Evolutionary conservation across 495 filamentous ascomycete species (phyloP).

Genomic region (Aspergillus nanangensis): DNA sequence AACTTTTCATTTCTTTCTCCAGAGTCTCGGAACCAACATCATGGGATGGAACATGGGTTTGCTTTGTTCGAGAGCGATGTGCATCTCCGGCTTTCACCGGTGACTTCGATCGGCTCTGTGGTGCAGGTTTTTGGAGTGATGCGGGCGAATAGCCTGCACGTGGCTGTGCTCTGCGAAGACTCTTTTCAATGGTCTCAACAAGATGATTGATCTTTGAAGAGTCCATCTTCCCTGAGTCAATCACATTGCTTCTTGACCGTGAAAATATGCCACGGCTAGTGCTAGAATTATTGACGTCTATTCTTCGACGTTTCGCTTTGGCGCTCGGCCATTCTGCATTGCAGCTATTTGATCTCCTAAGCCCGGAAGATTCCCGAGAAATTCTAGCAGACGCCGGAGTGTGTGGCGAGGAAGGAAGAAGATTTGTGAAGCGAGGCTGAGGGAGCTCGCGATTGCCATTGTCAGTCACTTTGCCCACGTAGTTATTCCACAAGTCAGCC

Average conservation of each 20-base stretch:
- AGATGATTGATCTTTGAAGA: constrained; percentile 57
- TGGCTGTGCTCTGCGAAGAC: constrained; percentile 36
- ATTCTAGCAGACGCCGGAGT: constrained; percentile 42
- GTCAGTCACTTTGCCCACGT: constrained; percentile 47
- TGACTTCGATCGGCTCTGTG: constrained; percentile 37
- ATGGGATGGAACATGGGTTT: neutral
- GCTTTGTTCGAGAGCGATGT: neutral
- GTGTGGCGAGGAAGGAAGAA: constrained; percentile 70
- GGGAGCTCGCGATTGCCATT: constrained; percentile 32
- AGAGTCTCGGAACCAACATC: constrained; percentile 3
- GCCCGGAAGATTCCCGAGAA: constrained; percentile 43
- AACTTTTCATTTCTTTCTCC: constrained; percentile 26
- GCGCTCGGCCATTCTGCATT: constrained; percentile 57
- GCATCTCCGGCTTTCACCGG: constrained; percentile 35
- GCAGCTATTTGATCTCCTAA: constrained; percentile 70
- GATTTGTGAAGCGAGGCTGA: constrained; percentile 53
- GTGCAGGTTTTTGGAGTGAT: constrained; percentile 32
- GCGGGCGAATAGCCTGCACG: constrained; percentile 54
- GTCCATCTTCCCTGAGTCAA: constrained; percentile 46
- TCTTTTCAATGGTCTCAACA: constrained; percentile 64
- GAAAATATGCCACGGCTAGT: constrained; percentile 37
- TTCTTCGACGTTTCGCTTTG: constrained; percentile 49
- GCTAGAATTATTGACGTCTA: constrained; percentile 24
- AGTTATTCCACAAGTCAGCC: constrained; percentile 82
- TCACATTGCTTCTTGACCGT: constrained; percentile 49